Percentiles rank a stretch among this genome's conserved stretches.
phyloP scores from a whole-genome alignment of 148 eudicot genomes.

The Spergularia marina region DNA sequence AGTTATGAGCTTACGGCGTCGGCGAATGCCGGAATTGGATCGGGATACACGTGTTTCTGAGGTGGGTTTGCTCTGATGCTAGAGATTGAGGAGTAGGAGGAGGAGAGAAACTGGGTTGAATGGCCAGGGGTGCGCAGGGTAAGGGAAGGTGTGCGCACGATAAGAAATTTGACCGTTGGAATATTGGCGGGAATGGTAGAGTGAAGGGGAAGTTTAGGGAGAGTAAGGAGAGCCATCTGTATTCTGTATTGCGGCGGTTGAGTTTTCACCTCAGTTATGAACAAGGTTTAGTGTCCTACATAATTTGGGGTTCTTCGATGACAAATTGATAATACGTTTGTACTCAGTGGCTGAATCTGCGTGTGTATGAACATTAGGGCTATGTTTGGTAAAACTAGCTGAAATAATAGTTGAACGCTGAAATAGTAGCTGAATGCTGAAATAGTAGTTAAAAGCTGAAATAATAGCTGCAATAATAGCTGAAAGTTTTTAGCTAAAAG shows the following conservation, averaged over 20 bases:
- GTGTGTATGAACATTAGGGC: too few species aligned
- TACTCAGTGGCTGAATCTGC: too few species aligned
- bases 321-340: too few species aligned
- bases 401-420: too few species aligned
- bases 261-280: too few species aligned
- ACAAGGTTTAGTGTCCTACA: too few species aligned
- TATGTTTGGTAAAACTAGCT: too few species aligned
- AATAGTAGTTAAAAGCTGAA: too few species aligned
- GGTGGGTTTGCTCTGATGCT: slow-evolving; percentile 27
- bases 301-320: too few species aligned
- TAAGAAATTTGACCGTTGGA: slow-evolving; percentile 19
- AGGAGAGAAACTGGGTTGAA: slow-evolving; percentile 12
- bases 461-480: too few species aligned
- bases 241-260: neutral
- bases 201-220: neutral
- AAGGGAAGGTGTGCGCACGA: slow-evolving; percentile 25
- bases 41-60: slow-evolving; percentile 43
- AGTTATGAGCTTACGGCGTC: slow-evolving; percentile 29
- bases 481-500: too few species aligned
- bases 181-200: slow-evolving; percentile 46
- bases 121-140: slow-evolving; percentile 22
- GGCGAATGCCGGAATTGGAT: slow-evolving; percentile 60
- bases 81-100: slow-evolving; percentile 1
- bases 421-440: too few species aligned
- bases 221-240: slow-evolving; percentile 3